These are phyloP conservation scores for Berberis thunbergii DNA, from an alignment of 164 flowering plant genomes.

Conservation along the genomic window DNA sequence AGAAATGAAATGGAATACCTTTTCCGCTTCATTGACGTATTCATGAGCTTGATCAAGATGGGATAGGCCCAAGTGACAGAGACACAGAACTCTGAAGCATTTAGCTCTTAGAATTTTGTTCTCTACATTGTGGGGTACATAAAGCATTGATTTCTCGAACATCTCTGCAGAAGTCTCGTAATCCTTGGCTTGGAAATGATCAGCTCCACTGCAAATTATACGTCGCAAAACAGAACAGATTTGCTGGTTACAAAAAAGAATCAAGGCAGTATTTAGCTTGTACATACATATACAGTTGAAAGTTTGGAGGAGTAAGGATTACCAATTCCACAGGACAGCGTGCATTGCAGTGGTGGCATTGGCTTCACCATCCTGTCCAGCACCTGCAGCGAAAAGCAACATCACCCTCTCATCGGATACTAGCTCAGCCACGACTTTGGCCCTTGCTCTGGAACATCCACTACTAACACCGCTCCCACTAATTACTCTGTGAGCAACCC, in stretches of 20 bases:
- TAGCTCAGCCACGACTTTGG: constrained; percentile 63
- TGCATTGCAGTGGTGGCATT: constrained; percentile 82
- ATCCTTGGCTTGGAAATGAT: constrained; percentile 63
- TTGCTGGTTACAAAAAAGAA: neutral
- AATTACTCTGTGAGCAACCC: constrained; percentile 50
- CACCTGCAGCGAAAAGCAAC: constrained; percentile 46
- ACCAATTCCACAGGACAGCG: constrained; percentile 90
- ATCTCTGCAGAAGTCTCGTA: constrained; percentile 67
- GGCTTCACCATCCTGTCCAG: constrained; percentile 14
- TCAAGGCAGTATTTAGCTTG: no score
- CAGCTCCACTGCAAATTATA: constrained; percentile 57
- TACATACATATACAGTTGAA: neutral
- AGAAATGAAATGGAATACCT: constrained; percentile 31
- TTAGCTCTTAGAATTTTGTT: constrained; percentile 64
- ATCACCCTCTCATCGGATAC: constrained; percentile 75
- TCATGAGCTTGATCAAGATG: constrained; percentile 88
- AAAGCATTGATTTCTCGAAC: constrained; percentile 91
- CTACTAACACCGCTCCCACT: constrained; percentile 18
- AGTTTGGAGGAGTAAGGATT: neutral
- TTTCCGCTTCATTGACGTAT: constrained; percentile 78
- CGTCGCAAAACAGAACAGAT: neutral
- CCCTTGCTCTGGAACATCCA: constrained; percentile 41
- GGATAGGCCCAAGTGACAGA: constrained; percentile 74
- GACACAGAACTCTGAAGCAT: constrained; percentile 79
- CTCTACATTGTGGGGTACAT: constrained; percentile 57